These are phyloP conservation scores for Aphanomyces cochlioides DNA, from an alignment of 352 stramenopile species.

Conservation along the genomic window DNA sequence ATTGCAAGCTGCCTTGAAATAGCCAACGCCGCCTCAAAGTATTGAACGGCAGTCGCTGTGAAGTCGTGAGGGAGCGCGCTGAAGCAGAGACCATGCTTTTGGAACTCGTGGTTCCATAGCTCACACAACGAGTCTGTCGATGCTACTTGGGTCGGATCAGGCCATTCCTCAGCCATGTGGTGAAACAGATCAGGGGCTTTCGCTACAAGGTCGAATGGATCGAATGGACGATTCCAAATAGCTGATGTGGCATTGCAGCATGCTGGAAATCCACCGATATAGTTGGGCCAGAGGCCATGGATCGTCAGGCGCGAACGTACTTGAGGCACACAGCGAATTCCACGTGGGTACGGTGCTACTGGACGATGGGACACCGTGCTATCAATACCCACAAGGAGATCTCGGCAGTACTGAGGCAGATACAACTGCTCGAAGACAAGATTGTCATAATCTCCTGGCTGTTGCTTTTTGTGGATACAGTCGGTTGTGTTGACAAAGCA, in stretches of 20 bases:
- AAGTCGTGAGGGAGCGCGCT: constrained; percentile 42
- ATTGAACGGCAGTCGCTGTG: constrained; percentile 49
- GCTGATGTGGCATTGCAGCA: constrained; percentile 62
- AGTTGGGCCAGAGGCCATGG: constrained; percentile 75
- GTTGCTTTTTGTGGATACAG: constrained; percentile 62
- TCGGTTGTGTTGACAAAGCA: constrained; percentile 52
- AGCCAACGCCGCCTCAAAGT: constrained; percentile 59
- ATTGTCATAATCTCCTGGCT: constrained; percentile 65
- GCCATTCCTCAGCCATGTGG: constrained; percentile 57
- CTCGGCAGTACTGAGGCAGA: constrained; percentile 73
- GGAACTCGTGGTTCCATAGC: constrained; percentile 82
- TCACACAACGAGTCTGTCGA: constrained; percentile 63
- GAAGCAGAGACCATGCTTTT: constrained; percentile 78
- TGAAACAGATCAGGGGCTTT: constrained; percentile 43
- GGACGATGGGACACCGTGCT: constrained; percentile 74
- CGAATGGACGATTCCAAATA: constrained; percentile 54
- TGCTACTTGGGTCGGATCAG: constrained; percentile 51
- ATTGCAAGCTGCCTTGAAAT: constrained; percentile 39
- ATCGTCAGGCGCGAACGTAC: constrained; percentile 57
- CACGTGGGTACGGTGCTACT: constrained; percentile 54
- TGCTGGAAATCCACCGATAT: constrained; percentile 62
- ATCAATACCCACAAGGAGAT: constrained; percentile 61
- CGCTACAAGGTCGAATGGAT: constrained; percentile 41
- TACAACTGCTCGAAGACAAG: constrained; percentile 73
- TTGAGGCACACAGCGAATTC: constrained; percentile 43